Base-by-base conservation (phyloP, 2,329 filamentous ascomycete genomes). In the Penicillium sp. region DNA sequence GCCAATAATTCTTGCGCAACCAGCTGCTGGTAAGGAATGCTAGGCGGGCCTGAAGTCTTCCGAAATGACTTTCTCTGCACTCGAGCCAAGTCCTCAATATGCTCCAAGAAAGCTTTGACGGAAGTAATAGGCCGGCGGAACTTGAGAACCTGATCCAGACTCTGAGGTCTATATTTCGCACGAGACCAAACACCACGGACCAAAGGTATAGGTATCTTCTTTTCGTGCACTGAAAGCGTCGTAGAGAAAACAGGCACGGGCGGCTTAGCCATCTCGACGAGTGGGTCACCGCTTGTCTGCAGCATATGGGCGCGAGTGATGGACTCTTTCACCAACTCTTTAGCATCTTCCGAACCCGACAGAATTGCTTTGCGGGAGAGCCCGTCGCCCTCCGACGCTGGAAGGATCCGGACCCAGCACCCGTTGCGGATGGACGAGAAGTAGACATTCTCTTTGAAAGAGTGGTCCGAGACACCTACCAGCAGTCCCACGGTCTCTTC, bases 361-460 rank as follows among this genome's bases (percentile, higher is more conserved):
- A 75, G 44, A 23, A 73, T 52, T 28, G 71, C 64, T 47, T 67
- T 71, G 34, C 73, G 71, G 49, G 62, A 52, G 6, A 57, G 34
- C 10, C 71, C 67, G 29, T 66, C 59, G 43, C 66, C 70, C 43
- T 72, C 60, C 1, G 44, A 36, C n/a, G 63, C 51, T 42, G 62
- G 58, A 26, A 72, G 49, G 10, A 74, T 64, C 46, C 71, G 72
- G n/a, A 75, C 66, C 33, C 64, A 64, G 43, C 72, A 74, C 23
- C 72, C 73, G 49, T 72, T 70, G 13, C 61, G 65, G 15, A 73
- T 49, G 9, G 58, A 53, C 6, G 70, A 57, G 50, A 65, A 65
- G 66, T 67, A 74, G 7, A 74, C 63, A 52, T 75, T 76, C 53
- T 76, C 73, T 33, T 56, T 53, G 51, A 65, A 52, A 8, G 63